Evolutionary conservation across 805 yeast species (phyloP), one percentile per base, ranked within the genome.

Genomic region (Kazachstania taianensis): DNA sequence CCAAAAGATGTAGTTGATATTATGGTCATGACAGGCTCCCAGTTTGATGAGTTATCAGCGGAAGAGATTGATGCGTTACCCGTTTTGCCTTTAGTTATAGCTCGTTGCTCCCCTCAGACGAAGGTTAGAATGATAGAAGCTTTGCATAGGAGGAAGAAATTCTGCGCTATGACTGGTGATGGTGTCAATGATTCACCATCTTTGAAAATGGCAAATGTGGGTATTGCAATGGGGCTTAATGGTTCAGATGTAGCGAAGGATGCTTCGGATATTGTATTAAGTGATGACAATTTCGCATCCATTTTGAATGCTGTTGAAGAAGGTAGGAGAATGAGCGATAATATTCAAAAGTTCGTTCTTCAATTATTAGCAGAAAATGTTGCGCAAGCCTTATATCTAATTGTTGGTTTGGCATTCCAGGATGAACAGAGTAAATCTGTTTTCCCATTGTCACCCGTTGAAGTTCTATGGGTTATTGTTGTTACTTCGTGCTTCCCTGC

Each of bases 91-190:
- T 73, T 92, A 16, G 86, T 86, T 3, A 84, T 87, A 66, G 96
- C 96, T 1, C 75, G 96, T 65, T 84, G 95, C 16, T 78, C 95
- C 1, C 96, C 96, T 1, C 94, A 85, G 53, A 94, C 89, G 52
- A 86, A 86, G 55, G 85, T 87, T 37, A 70, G 82, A 39, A 87
- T 86, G 64, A 94, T 86, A 18, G 77, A 81, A 53, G 96, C 96
- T 1, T 67, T 87, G 43, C 94, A 87, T 57, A 72, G 75, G 53
- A 73, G 94, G 53, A 94, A 94, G 24, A 94, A 86, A 56, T 78
- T 87, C 43, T 96, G 92, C 41, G 97, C 96, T 13, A 87, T 89
- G 96, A 87, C 97, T n/a, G 98, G 98, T 50, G 97, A 87, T 60
- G 97, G 97, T 61, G 96, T 89, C 16, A 87, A 87, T 55, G 97